Evolutionary conservation across 345 rosid genomes (phyloP), one percentile per base, ranked within the genome.

Genomic region (Citrus sp.): DNA sequence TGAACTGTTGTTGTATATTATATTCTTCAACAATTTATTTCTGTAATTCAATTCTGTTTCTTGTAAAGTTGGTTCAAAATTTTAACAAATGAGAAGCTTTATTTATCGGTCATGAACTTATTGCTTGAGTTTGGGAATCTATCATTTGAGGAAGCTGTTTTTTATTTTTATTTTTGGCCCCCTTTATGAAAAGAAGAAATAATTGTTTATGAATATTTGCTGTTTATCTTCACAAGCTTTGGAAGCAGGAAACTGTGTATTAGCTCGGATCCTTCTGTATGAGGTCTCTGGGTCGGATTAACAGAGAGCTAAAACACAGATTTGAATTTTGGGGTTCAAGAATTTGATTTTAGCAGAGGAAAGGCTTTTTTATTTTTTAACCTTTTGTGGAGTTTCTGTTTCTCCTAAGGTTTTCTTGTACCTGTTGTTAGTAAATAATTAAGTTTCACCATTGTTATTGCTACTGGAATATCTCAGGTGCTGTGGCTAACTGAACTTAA

Each of bases 1-100:
- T 66, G 49, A 69, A 19, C 22, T 76, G 27, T 70, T 67, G 79
- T 80, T 78, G 70, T 69, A 69, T 24, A 46, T 70, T 64, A 55
- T 54, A 67, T 64, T 61, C 40, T 55, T 67, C 60, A 21, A 27
- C 40, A 58, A 66, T 66, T 66, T 51, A 21, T 49, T 67, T 24
- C 9, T 6, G 19, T 46, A 28, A 28, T 35, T 54, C 28, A 32
- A 67, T 67, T 68, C 55, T 24, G 6, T 37, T 24, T 68, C 37
- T 6, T n/a, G 14, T n/a, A 76, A 54, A 54, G 72, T 54, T 66
- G 64, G 34, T 76, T 49, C 4, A 73, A 51, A 51, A 14, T 30
- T 32, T 58, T 13, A 1, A 51, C 54, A 35, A 55, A 35, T 9
- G 34, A n/a, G 60, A 74, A 61, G 67, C 56, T 18, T 75, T 35